Evolutionary conservation across 1,284 basidiomycete species (phyloP), one percentile per base, ranked within the genome.

Genomic region (Ganoderma multipileum): DNA sequence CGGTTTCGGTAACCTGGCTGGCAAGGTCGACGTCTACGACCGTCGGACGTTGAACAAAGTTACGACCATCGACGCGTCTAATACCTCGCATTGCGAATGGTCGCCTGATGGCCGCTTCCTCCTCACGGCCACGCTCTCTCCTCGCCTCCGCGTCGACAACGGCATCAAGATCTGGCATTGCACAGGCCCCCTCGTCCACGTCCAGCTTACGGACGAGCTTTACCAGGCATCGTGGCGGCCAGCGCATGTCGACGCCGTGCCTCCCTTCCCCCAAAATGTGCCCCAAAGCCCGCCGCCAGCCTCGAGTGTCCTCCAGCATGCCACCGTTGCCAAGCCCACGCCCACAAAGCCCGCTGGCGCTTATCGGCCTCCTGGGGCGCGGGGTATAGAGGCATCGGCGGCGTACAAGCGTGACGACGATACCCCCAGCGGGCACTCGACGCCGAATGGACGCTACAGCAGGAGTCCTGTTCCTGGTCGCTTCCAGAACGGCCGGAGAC

Each of bases 161-260:
- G 96, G 97, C 2, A 91, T 99, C 80, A 96, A 96, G 82, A 87
- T 99, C 69, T 99, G 94, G 94, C 96, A 98, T 81, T 96, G 94
- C 80, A 89, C 91, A 0, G 97, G 97, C 11, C 85, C 91, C 6
- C 87, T 99, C 28, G 80, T 98, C 41, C 95, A 97, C 72, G 82
- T 92, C 11, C 92, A 96, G 75, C 77, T 83, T 64, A 82, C 89
- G 63, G 94, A 97, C 20, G 95, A 97, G 78, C 85, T 96, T n/a
- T 97, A 97, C 80, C 94, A 96, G 79, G 86, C 90, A 1, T 85
- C 88, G 0, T 99, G 96, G 95, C 84, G 94, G 54, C 96, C 97
- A 1, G 86, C 84, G 1, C 86, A 87, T 50, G 82, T 92, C 9
- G 90, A 92, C 36, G 83, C 85, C 20, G 86, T 89, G 23, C 86